Conservation (phyloP, 495 filamentous ascomycete species). For the Lichina pygmaea region DNA sequence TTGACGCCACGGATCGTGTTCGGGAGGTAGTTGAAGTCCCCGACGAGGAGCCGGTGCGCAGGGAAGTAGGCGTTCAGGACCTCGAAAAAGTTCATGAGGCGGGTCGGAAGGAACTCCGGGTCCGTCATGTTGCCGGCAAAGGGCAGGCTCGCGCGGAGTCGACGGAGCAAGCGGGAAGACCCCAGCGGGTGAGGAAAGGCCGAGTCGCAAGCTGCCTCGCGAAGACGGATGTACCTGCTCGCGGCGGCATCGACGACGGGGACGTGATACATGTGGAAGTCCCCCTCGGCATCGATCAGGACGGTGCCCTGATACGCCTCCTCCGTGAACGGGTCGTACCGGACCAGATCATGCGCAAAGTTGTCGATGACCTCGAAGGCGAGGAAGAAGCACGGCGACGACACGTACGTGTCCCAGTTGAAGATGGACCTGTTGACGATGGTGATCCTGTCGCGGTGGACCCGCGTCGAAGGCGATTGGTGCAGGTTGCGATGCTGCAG, state of each 20-base stretch:
- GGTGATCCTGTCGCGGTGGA: conserved; percentile 66
- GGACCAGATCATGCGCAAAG: conserved; percentile 81
- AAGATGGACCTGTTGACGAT: conserved; percentile 91
- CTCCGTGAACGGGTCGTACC: conserved; percentile 55
- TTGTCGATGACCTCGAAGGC: conserved; percentile 99
- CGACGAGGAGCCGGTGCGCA: conserved; percentile 60
- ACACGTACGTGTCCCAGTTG: conserved; percentile 65
- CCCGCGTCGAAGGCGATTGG: conserved; percentile 30
- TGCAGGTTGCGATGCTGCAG: conserved; percentile 48
- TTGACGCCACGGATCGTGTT: conserved; percentile 61
- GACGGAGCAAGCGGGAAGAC: conserved; percentile 22
- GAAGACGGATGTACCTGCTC: conserved; percentile 51
- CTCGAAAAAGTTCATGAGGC: conserved; percentile 90
- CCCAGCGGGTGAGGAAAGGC: conserved; percentile 26
- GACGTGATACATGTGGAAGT: conserved; percentile 83
- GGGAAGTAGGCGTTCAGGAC: conserved; percentile 70
- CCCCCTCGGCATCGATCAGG: conserved; percentile 58
- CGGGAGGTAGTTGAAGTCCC: conserved; percentile 71
- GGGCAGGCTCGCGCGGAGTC: conserved; percentile 30
- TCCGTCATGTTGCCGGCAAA: conserved; percentile 43
- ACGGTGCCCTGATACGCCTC: conserved; percentile 63
- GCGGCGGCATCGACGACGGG: conserved; percentile 54
- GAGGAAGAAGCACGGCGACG: conserved; percentile 85
- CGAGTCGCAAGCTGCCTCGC: conserved; percentile 31
- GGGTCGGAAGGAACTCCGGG: conserved; percentile 83